Conservation (phyloP, 73 alveolate species). For the Symbiodinium pilosum region DNA sequence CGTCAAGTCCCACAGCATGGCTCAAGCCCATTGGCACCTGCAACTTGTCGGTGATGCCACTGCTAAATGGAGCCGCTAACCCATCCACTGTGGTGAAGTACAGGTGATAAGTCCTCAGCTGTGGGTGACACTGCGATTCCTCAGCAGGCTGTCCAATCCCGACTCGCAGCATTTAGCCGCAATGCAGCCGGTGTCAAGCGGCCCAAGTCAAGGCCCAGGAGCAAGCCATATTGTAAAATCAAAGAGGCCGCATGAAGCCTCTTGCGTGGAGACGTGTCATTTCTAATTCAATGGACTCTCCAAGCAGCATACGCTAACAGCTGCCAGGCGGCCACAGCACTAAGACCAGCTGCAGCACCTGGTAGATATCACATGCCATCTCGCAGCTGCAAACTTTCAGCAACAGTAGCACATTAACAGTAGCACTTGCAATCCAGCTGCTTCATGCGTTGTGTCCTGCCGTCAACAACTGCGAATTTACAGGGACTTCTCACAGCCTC, state of each 20-base stretch:
- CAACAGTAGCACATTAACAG: too few species aligned
- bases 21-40: too few species aligned
- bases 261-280: background rate
- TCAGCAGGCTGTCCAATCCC: too few species aligned
- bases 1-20: too few species aligned
- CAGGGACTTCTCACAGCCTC: too few species aligned
- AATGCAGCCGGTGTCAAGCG: too few species aligned
- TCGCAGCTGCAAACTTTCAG: too few species aligned
- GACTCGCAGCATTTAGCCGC: too few species aligned
- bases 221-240: background rate
- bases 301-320: too few species aligned
- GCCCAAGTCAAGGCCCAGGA: too few species aligned
- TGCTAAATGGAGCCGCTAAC: conserved; percentile 31
- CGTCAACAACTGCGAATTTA: background rate
- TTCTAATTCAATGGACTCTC: too few species aligned
- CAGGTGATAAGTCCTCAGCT: conserved; percentile 50
- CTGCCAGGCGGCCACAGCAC: conserved; percentile 6
- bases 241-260: conserved; percentile 17
- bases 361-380: background rate
- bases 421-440: background rate
- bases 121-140: too few species aligned
- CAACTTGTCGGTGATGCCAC: conserved; percentile 33
- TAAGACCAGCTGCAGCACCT: conserved; percentile 12
- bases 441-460: conserved; percentile 2
- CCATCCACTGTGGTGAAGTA: conserved; percentile 71